Evolutionary conservation across 2,329 filamentous ascomycete genomes (phyloP).

Genomic region (Aspergillus costaricaensis): DNA sequence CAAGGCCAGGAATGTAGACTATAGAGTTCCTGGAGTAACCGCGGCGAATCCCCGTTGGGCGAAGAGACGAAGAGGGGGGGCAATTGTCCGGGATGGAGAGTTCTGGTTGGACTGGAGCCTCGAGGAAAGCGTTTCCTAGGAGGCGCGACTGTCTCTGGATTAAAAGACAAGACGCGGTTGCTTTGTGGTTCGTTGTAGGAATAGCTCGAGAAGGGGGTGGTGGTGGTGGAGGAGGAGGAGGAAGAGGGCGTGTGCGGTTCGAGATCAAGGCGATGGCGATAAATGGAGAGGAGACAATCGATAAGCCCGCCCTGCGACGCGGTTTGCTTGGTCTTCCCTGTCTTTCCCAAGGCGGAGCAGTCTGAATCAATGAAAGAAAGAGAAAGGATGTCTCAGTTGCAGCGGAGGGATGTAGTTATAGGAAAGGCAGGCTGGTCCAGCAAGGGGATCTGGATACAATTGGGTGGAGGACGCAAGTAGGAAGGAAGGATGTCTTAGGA

Average conservation of each 20-base stretch:
- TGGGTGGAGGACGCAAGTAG: conserved; percentile 18
- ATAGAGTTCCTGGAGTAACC: conserved; percentile 40
- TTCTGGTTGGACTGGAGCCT: conserved; percentile 6
- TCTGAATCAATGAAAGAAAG: neutral
- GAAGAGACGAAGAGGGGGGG: neutral
- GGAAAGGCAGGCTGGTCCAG: conserved; percentile 20
- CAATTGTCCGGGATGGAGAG: neutral
- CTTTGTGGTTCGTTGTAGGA: too few relatives aligned
- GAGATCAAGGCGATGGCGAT: conserved; percentile 11
- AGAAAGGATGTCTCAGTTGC: conserved; percentile 23
- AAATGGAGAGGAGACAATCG: conserved; percentile 8
- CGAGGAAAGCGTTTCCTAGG: conserved; percentile 19
- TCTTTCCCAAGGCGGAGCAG: conserved; percentile 5
- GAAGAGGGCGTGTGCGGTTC: neutral
- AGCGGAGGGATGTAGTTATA: conserved; percentile 24
- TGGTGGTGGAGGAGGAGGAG: neutral
- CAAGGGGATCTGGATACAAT: conserved; percentile 23
- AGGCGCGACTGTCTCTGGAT: conserved; percentile 25
- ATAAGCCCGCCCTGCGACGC: conserved; percentile 22
- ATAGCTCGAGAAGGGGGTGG: conserved; percentile 3
- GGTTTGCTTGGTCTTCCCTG: conserved; percentile 5
- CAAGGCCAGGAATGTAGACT: conserved; percentile 47
- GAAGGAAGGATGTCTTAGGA: conserved; percentile 23
- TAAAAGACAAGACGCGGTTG: conserved; percentile 11
- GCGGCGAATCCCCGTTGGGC: conserved; percentile 20